Evolutionary conservation across 129 eudicot genomes (phyloP).

Genomic region (Flaveria sonorensis): DNA sequence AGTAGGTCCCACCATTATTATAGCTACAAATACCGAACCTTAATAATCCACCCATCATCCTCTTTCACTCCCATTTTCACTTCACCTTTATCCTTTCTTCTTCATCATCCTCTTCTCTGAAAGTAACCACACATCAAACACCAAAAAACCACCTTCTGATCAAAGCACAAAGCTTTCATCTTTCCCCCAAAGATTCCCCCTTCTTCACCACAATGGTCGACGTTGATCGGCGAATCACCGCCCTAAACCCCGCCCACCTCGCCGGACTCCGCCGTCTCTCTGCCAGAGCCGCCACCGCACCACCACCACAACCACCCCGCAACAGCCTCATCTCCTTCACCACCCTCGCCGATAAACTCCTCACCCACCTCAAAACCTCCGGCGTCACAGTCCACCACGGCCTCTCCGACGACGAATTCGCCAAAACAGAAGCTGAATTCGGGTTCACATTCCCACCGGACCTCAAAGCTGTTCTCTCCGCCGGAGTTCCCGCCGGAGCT

Average conservation of each 20-base stretch:
- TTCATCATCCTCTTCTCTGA: neutral
- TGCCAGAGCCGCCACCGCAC: constrained; percentile 82
- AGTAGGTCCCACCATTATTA: constrained; percentile 37
- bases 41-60: constrained; percentile 38
- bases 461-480: constrained; percentile 70
- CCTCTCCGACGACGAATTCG: constrained; percentile 70
- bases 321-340: constrained; percentile 79
- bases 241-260: constrained; percentile 77
- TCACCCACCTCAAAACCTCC: constrained; percentile 63
- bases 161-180: neutral
- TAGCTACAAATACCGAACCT: constrained; percentile 48
- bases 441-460: constrained; percentile 97
- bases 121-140: constrained; percentile 1
- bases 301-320: constrained; percentile 71
- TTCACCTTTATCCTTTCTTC: constrained; percentile 35
- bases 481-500: constrained; percentile 81
- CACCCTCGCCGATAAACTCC: constrained; percentile 70
- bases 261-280: constrained; percentile 99
- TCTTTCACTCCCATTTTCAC: constrained; percentile 31
- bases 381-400: constrained; percentile 59
- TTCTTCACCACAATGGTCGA: constrained; percentile 66
- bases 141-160: constrained; percentile 6
- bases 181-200: neutral
- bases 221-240: constrained; percentile 87
- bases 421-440: constrained; percentile 86